phyloP scores from a whole-genome alignment of 495 filamentous ascomycete species.

The Neurospora pannonica region DNA sequence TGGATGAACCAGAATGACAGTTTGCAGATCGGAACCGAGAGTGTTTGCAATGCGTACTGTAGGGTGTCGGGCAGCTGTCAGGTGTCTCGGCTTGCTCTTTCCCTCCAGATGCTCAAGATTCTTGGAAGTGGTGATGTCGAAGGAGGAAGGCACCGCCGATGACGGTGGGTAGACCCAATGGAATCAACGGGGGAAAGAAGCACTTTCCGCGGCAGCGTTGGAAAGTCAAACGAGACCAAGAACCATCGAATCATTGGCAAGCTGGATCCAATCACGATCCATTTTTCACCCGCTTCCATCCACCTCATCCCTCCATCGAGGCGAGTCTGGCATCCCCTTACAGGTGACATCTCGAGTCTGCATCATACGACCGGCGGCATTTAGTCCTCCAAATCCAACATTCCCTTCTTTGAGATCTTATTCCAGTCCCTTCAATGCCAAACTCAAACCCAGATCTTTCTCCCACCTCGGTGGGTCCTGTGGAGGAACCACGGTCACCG shows the following conservation, averaged over 20 bases:
- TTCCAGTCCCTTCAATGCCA: background rate
- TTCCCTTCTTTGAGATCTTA: background rate
- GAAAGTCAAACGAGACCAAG: background rate
- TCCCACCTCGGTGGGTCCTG: background rate
- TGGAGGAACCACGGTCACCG: background rate
- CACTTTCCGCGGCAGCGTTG: background rate
- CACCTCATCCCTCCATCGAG: background rate
- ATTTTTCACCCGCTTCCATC: background rate
- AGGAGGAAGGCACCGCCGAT: background rate
- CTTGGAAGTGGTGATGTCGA: background rate
- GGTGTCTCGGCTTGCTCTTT: background rate
- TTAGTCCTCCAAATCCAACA: background rate
- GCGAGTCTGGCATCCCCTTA: background rate
- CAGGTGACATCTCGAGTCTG: background rate
- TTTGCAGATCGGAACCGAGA: background rate
- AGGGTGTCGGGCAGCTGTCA: background rate
- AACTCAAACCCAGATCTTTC: background rate
- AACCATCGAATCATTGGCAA: background rate
- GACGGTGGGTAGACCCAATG: background rate
- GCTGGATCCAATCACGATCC: background rate
- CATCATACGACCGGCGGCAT: background rate
- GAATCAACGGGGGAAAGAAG: background rate
- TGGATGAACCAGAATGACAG: background rate
- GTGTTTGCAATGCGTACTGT: too few species aligned
- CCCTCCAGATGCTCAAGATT: background rate